Percentiles rank a stretch among this genome's conserved stretches.
Evolutionary conservation across 2,329 filamentous ascomycete genomes (phyloP).

Genomic region (Blastomyces silverae): DNA sequence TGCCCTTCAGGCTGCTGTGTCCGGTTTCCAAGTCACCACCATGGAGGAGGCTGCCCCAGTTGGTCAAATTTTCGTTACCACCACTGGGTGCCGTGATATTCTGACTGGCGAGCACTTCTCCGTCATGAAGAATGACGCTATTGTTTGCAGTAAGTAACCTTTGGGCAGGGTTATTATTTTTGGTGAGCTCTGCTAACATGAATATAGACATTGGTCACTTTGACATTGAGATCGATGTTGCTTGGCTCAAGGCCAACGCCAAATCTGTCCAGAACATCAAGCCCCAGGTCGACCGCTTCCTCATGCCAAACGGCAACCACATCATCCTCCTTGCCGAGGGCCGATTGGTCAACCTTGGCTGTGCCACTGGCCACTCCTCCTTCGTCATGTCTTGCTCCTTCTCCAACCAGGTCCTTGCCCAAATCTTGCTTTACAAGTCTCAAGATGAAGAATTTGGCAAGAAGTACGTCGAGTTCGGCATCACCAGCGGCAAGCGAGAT

Average conservation of each 20-base stretch:
- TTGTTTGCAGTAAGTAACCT: constrained; percentile 76
- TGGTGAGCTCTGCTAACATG: constrained; percentile 22
- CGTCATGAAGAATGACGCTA: constrained; percentile 92
- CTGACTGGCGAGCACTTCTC: constrained; percentile 87
- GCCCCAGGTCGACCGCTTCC: constrained; percentile 98
- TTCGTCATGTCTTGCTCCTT: constrained; percentile 99
- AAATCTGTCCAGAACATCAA: constrained; percentile 96
- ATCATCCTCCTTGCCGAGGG: constrained; percentile 98
- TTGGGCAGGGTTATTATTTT: background rate
- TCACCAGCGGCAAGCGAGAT: constrained; percentile 81
- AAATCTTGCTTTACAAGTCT: constrained; percentile 97
- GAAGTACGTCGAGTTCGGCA: constrained; percentile 96
- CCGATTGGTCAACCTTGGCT: constrained; percentile 98
- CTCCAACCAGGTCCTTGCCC: constrained; percentile 99
- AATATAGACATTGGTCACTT: constrained; percentile 89
- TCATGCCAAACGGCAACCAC: constrained; percentile 87
- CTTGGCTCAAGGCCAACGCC: constrained; percentile 97
- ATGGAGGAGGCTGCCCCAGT: constrained; percentile 90
- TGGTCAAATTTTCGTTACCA: constrained; percentile 98
- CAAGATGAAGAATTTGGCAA: constrained; percentile 76
- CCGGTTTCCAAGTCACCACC: constrained; percentile 91
- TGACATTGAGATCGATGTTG: constrained; percentile 99
- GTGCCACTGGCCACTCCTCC: constrained; percentile 96
- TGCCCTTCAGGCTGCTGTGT: constrained; percentile 96
- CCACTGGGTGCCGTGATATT: constrained; percentile 98